These are phyloP conservation scores for Chaetomium olivaceum DNA, from an alignment of 2,329 filamentous ascomycete species.

Conservation along the genomic window DNA sequence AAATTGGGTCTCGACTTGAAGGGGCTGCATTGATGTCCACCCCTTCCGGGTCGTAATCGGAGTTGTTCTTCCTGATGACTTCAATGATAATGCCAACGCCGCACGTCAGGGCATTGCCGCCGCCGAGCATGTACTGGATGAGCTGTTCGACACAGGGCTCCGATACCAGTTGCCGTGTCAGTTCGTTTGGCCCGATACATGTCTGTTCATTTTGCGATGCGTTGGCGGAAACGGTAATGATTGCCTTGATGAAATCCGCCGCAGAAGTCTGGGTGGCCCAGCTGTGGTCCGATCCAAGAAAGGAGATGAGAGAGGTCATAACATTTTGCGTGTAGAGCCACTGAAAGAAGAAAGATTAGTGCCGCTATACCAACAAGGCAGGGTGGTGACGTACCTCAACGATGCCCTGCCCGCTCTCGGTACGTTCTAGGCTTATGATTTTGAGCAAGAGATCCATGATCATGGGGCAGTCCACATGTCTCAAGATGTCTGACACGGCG, in stretches of 20 bases:
- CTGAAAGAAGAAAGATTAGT: conserved; percentile 45
- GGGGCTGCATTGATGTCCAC: conserved; percentile 77
- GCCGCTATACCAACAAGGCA: background rate
- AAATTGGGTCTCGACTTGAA: conserved; percentile 89
- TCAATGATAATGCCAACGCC: conserved; percentile 97
- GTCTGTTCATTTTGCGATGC: conserved; percentile 97
- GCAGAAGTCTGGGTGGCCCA: conserved; percentile 94
- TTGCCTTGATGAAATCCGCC: conserved; percentile 96
- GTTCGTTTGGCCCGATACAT: conserved; percentile 96
- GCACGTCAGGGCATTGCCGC: conserved; percentile 91
- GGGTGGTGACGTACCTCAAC: conserved; percentile 71
- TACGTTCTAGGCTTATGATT: conserved; percentile 93
- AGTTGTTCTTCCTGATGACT: conserved; percentile 98
- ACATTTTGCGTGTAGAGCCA: conserved; percentile 91
- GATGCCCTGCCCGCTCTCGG: conserved; percentile 85
- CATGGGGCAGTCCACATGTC: conserved; percentile 95
- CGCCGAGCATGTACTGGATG: conserved; percentile 88
- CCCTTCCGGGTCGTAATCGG: conserved; percentile 93
- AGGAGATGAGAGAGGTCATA: conserved; percentile 82
- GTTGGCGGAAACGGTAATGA: conserved; percentile 98
- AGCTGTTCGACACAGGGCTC: conserved; percentile 78
- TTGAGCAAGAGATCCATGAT: conserved; percentile 97
- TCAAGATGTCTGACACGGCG: conserved; percentile 80
- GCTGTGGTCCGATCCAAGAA: conserved; percentile 79
- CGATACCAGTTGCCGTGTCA: conserved; percentile 93